Conservation (phyloP, 805 yeast genomes). For the Metschnikowia drakensbergensis region DNA sequence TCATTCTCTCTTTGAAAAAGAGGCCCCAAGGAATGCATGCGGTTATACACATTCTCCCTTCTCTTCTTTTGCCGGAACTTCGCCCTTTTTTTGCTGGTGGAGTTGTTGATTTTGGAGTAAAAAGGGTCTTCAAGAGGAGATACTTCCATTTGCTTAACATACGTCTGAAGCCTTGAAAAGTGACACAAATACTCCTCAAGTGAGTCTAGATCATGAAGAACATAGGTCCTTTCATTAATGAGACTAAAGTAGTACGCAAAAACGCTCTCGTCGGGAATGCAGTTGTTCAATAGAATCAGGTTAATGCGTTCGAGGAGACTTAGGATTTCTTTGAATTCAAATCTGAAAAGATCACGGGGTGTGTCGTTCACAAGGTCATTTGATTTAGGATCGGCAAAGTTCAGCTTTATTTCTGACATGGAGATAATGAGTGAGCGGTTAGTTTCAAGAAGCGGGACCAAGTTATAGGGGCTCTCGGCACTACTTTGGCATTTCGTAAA, state of each 20-base stretch:
- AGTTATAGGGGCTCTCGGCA: background rate
- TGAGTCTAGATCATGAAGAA: constrained; percentile 14
- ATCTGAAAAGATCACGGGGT: constrained; percentile 9
- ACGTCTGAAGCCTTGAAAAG: constrained; percentile 10
- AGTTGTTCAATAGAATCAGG: constrained; percentile 13
- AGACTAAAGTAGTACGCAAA: constrained; percentile 31
- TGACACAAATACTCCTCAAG: constrained; percentile 16
- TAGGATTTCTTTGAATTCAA: constrained; percentile 7
- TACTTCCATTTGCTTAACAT: background rate
- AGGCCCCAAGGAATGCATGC: background rate
- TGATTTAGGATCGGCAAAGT: background rate
- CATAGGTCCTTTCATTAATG: constrained; percentile 7
- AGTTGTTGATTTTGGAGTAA: background rate
- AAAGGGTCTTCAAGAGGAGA: background rate
- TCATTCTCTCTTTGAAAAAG: background rate
- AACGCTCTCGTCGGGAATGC: constrained; percentile 22
- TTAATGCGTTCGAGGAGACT: constrained; percentile 11
- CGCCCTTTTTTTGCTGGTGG: background rate
- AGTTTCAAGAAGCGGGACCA: constrained; percentile 1
- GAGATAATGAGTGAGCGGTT: constrained; percentile 4
- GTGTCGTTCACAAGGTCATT: constrained; percentile 9
- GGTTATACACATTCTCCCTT: background rate
- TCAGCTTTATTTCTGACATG: background rate
- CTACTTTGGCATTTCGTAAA: background rate
- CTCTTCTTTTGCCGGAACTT: background rate